A percentile compares a stretch with the other conserved stretches of the same genome.
These are phyloP conservation scores for Drechslerella dactyloides DNA, from an alignment of 2,329 filamentous ascomycete genomes.

Conservation along the genomic window DNA sequence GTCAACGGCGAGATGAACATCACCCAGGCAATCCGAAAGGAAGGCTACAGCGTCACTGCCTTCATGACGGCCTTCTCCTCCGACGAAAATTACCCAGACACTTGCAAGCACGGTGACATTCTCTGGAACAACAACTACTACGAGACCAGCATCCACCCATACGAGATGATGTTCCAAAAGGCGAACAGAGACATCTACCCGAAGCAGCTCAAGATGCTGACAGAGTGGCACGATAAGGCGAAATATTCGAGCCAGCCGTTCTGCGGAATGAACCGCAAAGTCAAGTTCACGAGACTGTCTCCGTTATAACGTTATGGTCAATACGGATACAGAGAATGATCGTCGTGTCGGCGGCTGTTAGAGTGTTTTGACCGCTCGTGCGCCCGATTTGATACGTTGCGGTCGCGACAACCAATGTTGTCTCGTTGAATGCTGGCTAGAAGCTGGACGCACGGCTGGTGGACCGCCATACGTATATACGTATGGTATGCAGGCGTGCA, in stretches of 20 bases:
- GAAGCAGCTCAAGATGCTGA: constrained; percentile 55
- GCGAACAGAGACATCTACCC: constrained; percentile 57
- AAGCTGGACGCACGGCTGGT: too few relatives aligned
- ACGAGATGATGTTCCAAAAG: constrained; percentile 59
- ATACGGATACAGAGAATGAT: not conserved
- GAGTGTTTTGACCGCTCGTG: too few relatives aligned
- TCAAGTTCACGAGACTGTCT: not conserved
- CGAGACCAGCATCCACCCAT: constrained; percentile 58
- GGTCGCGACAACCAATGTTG: too few relatives aligned
- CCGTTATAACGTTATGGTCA: not conserved
- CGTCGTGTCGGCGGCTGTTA: too few relatives aligned
- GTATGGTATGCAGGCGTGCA: too few relatives aligned
- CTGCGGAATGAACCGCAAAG: not conserved
- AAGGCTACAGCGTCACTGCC: not conserved
- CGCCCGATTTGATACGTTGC: too few relatives aligned
- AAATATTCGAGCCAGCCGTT: constrained; percentile 2
- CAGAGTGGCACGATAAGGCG: constrained; percentile 53
- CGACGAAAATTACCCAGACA: constrained; percentile 49
- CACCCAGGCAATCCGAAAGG: not conserved
- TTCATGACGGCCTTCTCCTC: constrained; percentile 3
- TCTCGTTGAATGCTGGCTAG: too few relatives aligned
- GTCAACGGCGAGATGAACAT: constrained; percentile 3
- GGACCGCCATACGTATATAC: too few relatives aligned
- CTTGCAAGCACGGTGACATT: constrained; percentile 55
- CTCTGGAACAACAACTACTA: constrained; percentile 56